A percentile compares a stretch with the other conserved stretches of the same genome.
phyloP scores from a whole-genome alignment of 2,329 filamentous ascomycete species.

The Trichoderma endophyticum region DNA sequence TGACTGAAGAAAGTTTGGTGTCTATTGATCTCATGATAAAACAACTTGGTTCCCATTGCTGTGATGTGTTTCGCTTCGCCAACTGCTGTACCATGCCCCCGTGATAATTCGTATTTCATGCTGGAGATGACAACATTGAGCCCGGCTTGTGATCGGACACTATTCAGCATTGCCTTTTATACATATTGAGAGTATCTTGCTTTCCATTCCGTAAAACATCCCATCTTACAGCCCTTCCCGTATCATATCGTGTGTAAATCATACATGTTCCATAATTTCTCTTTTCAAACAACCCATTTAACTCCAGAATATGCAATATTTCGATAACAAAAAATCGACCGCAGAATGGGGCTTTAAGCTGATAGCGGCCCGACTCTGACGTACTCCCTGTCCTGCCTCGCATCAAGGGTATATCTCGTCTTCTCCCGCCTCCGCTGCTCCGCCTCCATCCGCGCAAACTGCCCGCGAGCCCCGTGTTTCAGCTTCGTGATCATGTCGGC shows the following conservation, averaged over 20 bases:
- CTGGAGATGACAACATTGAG: not conserved
- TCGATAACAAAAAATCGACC: not conserved
- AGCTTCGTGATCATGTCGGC: constrained; percentile 91
- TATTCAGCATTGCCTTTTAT: not conserved
- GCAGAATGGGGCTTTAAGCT: constrained; percentile 19
- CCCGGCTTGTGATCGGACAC: not conserved
- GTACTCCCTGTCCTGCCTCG: constrained; percentile 45
- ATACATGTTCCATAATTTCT: not conserved
- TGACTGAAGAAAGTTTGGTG: not conserved
- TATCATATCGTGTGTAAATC: not conserved
- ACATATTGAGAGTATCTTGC: not conserved
- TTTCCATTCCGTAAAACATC: not conserved
- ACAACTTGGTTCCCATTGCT: not conserved
- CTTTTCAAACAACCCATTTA: not conserved
- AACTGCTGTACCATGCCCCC: not conserved
- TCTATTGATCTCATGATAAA: not conserved
- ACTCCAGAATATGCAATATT: not conserved
- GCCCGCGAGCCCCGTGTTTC: constrained; percentile 73
- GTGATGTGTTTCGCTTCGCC: not conserved
- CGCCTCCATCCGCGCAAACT: constrained; percentile 52
- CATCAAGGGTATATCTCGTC: constrained; percentile 35
- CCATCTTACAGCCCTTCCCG: not conserved
- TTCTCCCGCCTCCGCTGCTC: constrained; percentile 50
- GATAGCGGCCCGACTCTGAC: constrained; percentile 55
- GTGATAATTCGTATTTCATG: not conserved